Evolutionary conservation across 441 rosid species (phyloP).

Genomic region (Bocquillonia castaneifolia): DNA sequence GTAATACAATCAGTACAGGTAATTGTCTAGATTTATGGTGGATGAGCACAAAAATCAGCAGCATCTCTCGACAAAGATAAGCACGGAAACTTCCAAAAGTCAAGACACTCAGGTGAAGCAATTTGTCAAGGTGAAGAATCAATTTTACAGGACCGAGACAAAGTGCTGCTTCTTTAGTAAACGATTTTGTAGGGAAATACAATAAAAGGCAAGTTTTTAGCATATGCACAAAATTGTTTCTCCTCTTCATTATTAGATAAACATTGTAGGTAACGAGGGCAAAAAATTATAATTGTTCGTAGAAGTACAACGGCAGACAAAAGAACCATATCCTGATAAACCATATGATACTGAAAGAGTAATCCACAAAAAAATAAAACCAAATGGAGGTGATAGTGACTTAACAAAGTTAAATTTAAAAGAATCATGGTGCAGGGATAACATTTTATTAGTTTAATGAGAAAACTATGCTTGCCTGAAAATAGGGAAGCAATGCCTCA

Average conservation of each 20-base stretch:
- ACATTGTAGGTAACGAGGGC: not conserved
- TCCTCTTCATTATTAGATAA: not conserved
- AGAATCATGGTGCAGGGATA: constrained; percentile 8
- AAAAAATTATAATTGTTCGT: not conserved
- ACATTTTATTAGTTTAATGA: constrained; percentile 14
- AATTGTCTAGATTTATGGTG: not conserved
- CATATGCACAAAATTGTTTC: not conserved
- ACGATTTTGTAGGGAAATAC: not conserved
- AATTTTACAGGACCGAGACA: not conserved
- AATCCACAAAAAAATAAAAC: constrained; percentile 1
- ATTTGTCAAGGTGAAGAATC: not conserved
- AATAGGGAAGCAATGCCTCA: constrained; percentile 96
- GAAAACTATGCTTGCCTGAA: constrained; percentile 58
- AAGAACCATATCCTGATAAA: not conserved
- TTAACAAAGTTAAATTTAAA: constrained; percentile 4
- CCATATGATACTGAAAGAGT: not conserved
- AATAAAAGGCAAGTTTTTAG: not conserved
- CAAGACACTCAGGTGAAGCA: not conserved
- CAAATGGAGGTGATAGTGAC: not conserved
- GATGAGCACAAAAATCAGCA: not conserved
- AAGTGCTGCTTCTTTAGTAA: not conserved
- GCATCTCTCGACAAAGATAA: not conserved
- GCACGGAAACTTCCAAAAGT: not conserved
- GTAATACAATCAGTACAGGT: constrained; percentile 31
- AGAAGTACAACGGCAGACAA: not conserved